Conservation (phyloP, 192 early-diverging fungal genomes). For the Haplosporangium gracile region DNA sequence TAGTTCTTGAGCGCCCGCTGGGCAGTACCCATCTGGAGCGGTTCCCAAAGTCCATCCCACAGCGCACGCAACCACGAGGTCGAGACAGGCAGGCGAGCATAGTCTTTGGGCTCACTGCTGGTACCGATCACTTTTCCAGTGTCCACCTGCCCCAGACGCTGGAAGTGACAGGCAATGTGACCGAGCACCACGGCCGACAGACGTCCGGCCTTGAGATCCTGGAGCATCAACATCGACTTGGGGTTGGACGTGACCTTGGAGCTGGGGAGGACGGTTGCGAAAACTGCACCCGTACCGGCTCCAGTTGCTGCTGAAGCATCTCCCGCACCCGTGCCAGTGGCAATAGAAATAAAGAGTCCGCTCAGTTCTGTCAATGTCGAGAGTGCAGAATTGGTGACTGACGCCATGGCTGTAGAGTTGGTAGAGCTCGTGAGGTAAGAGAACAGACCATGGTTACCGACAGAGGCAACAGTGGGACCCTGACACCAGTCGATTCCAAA, state of each 20-base stretch:
- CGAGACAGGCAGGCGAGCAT: conserved; percentile 57
- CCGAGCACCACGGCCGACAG: conserved; percentile 61
- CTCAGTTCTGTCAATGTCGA: conserved; percentile 40
- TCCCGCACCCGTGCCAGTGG: neutral
- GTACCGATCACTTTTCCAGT: conserved; percentile 37
- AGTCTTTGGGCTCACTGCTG: conserved; percentile 64
- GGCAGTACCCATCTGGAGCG: conserved; percentile 37
- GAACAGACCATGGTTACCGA: conserved; percentile 40
- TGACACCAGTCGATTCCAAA: conserved; percentile 48
- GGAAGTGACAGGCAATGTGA: conserved; percentile 38
- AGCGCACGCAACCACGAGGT: conserved; percentile 65
- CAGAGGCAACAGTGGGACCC: conserved; percentile 30
- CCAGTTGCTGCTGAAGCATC: neutral
- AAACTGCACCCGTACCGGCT: neutral
- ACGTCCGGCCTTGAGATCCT: conserved; percentile 64
- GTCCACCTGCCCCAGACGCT: conserved; percentile 40
- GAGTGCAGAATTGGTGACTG: conserved; percentile 38
- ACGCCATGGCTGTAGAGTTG: conserved; percentile 22
- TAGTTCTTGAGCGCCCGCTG: conserved; percentile 28
- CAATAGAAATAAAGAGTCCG: conserved; percentile 36
- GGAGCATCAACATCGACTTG: conserved; percentile 45
- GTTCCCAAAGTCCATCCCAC: conserved; percentile 59
- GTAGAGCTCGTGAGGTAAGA: conserved; percentile 32
- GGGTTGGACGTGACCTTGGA: conserved; percentile 24
- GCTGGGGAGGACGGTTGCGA: conserved; percentile 26